These are phyloP conservation scores for Dipodascus geniculatus DNA, from an alignment of 805 yeast species.

Conservation along the genomic window DNA sequence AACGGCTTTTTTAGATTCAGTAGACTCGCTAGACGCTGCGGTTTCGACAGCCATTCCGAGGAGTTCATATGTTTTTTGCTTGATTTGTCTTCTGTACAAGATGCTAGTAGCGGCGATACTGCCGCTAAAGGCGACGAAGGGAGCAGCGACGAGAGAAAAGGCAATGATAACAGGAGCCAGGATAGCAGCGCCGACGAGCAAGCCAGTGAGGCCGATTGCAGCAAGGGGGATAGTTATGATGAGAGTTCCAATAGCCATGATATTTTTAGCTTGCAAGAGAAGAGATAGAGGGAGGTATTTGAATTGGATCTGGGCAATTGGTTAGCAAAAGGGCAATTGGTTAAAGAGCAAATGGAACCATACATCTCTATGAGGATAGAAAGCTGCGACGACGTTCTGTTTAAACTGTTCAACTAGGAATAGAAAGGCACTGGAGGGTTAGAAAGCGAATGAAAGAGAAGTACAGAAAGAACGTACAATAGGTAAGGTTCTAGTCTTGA, in stretches of 20 bases:
- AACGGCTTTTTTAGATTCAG: background rate
- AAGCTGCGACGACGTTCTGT: background rate
- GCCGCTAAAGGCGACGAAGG: background rate
- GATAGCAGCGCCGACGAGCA: background rate
- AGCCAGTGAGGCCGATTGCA: background rate
- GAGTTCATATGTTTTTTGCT: background rate
- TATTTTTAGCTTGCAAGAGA: background rate
- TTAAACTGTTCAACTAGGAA: background rate
- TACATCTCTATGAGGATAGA: background rate
- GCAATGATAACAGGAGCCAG: background rate
- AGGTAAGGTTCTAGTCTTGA: background rate
- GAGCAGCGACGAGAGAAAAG: background rate
- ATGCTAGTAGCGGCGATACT: background rate
- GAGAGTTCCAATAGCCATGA: background rate
- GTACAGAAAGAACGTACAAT: background rate
- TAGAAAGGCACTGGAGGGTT: background rate
- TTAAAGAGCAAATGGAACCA: background rate
- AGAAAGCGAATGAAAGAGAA: background rate
- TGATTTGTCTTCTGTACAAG: background rate
- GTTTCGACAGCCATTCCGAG: background rate
- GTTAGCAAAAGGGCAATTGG: background rate
- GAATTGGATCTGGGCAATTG: background rate
- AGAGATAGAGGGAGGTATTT: background rate
- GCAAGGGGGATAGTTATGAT: background rate
- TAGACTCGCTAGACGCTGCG: too few species aligned